Percentiles rank a stretch among this genome's conserved stretches.
Conservation (phyloP, 164 flowering plant genomes). For the Pachysandra terminalis region DNA sequence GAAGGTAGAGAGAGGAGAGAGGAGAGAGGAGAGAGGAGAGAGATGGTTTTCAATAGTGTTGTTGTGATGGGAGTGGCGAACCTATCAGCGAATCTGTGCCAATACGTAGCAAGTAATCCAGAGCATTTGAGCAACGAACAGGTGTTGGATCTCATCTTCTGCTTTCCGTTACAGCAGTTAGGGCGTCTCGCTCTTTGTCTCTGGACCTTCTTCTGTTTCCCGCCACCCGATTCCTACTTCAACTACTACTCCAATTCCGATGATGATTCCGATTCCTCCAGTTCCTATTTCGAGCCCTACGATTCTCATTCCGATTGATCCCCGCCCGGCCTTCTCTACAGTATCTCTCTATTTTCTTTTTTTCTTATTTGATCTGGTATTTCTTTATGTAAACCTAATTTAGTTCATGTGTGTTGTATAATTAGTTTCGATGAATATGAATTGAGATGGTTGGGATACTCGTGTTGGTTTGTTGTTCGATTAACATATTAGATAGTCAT, state of each 20-base stretch:
- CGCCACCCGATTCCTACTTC: conserved; percentile 27
- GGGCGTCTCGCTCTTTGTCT: conserved; percentile 61
- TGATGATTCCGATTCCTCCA: conserved; percentile 14
- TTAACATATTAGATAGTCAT: neutral
- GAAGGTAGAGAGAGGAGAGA: too few relatives aligned
- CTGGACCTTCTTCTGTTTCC: conserved; percentile 60
- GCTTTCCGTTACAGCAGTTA: conserved; percentile 65
- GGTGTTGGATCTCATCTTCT: conserved; percentile 66
- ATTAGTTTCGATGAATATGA: neutral
- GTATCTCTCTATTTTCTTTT: conserved; percentile 3
- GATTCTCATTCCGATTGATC: conserved; percentile 32
- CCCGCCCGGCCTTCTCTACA: conserved; percentile 1
- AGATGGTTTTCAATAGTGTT: conserved; percentile 71
- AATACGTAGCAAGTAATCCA: conserved; percentile 84
- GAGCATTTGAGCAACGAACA: conserved; percentile 51
- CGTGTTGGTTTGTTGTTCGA: neutral
- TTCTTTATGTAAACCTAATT: neutral
- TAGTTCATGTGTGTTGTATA: neutral
- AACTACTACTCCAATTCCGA: conserved; percentile 21
- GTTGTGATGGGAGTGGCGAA: conserved; percentile 52
- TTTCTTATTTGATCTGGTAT: neutral
- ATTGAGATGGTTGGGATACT: neutral
- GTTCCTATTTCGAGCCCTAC: conserved; percentile 12
- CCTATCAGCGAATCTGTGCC: conserved; percentile 66
- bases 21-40: conserved; percentile 11